phyloP scores from a whole-genome alignment of 176 grass and related monocot species.

The Musa itinerans region DNA sequence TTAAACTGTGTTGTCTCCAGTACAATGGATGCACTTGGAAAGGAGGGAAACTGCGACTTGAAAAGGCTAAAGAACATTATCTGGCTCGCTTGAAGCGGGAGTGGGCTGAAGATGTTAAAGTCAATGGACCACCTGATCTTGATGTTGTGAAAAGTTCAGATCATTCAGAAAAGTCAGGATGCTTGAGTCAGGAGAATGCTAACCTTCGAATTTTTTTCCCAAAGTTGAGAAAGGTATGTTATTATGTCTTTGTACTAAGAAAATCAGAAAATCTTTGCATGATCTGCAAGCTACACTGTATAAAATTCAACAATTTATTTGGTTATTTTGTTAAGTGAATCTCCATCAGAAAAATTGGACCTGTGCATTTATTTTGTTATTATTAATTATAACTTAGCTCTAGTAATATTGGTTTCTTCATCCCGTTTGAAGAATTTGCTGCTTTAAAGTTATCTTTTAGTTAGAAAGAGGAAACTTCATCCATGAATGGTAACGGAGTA shows the following conservation, averaged over 20 bases:
- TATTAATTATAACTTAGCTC: not conserved
- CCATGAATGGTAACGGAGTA: no score
- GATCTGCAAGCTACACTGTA: not conserved
- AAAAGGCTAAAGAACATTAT: slow-evolving; percentile 96
- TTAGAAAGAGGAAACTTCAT: not conserved
- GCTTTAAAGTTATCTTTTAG: not conserved
- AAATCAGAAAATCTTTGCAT: not conserved
- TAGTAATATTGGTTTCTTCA: not conserved
- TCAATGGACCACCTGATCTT: slow-evolving; percentile 17
- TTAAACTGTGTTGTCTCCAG: slow-evolving; percentile 28
- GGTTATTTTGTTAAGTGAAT: not conserved
- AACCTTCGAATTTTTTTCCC: slow-evolving; percentile 83
- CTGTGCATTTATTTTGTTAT: not conserved
- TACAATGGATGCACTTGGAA: slow-evolving; percentile 98
- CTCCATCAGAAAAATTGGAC: not conserved
- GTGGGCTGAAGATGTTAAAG: slow-evolving; percentile 48
- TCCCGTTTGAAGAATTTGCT: not conserved
- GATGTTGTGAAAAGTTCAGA: slow-evolving; percentile 23
- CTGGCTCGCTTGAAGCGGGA: slow-evolving; percentile 56
- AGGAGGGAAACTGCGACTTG: slow-evolving; percentile 67
- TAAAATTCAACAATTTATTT: not conserved
- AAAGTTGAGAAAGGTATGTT: slow-evolving; percentile 61
- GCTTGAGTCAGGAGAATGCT: slow-evolving; percentile 22
- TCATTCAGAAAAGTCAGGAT: slow-evolving; percentile 18
- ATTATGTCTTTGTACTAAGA: not conserved